A percentile compares a stretch with the other conserved stretches of the same genome.
phyloP scores from a whole-genome alignment of 2,329 filamentous ascomycete species.

The Claviceps maximensis region DNA sequence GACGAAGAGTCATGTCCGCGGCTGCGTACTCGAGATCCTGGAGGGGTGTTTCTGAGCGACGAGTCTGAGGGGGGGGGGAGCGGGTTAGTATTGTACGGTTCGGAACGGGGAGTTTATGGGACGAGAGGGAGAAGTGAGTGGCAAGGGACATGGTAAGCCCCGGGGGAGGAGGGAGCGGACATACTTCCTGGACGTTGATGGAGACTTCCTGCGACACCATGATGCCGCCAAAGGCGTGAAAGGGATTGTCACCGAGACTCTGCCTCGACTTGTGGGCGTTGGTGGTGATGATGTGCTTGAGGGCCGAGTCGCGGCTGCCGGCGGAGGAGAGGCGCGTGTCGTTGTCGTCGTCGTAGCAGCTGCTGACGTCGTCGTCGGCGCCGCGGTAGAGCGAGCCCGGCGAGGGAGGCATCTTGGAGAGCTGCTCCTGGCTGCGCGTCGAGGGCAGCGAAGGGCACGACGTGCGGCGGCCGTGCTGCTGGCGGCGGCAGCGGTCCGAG shows the following conservation, averaged over 20 bases:
- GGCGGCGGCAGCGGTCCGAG: not conserved
- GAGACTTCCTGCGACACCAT: constrained; percentile 49
- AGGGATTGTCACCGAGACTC: constrained; percentile 7
- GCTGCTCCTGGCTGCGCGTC: constrained; percentile 7
- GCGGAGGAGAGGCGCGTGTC: constrained; percentile 1
- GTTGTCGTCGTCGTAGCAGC: constrained; percentile 7
- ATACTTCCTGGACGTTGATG: constrained; percentile 28
- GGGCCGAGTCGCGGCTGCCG: constrained; percentile 7
- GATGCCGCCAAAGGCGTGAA: constrained; percentile 36
- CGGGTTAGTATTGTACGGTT: not conserved
- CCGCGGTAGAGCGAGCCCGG: constrained; percentile 3
- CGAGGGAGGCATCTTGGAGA: constrained; percentile 3
- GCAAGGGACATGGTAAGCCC: not conserved
- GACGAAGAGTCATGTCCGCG: not conserved
- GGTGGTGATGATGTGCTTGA: constrained; percentile 8
- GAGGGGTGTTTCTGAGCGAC: not conserved
- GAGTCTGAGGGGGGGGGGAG: not conserved
- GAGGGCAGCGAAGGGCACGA: not conserved
- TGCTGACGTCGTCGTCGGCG: constrained; percentile 3
- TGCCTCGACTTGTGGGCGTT: not conserved
- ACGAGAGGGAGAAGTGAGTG: too few species aligned
- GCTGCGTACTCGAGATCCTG: not conserved
- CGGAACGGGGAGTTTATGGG: too few species aligned
- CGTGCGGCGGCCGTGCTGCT: not conserved
- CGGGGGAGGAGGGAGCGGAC: not conserved